These are phyloP conservation scores for Boletellus ananas DNA, from an alignment of 768 basidiomycete genomes.

Conservation along the genomic window DNA sequence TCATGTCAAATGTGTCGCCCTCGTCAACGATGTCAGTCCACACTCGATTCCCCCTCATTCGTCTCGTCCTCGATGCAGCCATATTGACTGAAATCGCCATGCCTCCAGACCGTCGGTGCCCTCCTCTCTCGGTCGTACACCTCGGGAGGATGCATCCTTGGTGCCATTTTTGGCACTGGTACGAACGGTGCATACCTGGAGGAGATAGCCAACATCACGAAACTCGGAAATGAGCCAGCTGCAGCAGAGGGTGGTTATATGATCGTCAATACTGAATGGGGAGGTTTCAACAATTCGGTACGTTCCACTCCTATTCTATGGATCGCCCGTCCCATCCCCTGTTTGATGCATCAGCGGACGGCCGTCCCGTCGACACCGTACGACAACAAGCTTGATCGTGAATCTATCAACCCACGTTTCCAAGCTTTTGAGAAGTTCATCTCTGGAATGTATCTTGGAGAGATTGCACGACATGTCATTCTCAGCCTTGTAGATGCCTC, in stretches of 20 bases:
- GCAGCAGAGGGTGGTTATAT: slow-evolving; percentile 68
- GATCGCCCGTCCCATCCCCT: not conserved
- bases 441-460: slow-evolving; percentile 98
- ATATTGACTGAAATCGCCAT: slow-evolving; percentile 7
- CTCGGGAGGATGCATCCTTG: slow-evolving; percentile 84
- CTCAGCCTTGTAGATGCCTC: slow-evolving; percentile 76
- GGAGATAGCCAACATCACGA: slow-evolving; percentile 76
- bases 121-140: slow-evolving; percentile 91
- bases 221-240: slow-evolving; percentile 65
- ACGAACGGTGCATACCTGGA: slow-evolving; percentile 99
- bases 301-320: slow-evolving; percentile 23
- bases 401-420: slow-evolving; percentile 87
- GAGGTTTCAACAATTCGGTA: slow-evolving; percentile 93
- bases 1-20: slow-evolving; percentile 85
- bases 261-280: slow-evolving; percentile 99
- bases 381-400: slow-evolving; percentile 89
- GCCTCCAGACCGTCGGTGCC: slow-evolving; percentile 84
- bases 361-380: slow-evolving; percentile 85
- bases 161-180: slow-evolving; percentile 95
- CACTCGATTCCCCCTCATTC: slow-evolving; percentile 1
- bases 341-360: slow-evolving; percentile 50
- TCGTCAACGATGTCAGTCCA: slow-evolving; percentile 90
- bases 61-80: not conserved
- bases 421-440: slow-evolving; percentile 99
- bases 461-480: slow-evolving; percentile 83